These are phyloP conservation scores for Cryptosporidium felis DNA, from an alignment of 169 alveolate genomes.

Conservation along the genomic window DNA sequence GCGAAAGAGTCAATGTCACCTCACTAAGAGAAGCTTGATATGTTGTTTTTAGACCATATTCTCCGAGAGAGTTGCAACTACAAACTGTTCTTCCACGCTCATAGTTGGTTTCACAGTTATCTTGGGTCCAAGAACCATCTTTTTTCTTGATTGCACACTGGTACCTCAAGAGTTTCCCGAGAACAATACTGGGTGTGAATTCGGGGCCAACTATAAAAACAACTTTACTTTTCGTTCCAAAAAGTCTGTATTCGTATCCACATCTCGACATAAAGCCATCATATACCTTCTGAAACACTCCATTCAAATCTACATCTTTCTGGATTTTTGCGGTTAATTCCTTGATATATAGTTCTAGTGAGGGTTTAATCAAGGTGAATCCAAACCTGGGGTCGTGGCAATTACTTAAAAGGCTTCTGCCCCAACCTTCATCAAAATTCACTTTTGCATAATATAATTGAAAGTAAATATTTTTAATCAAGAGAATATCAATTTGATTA, in stretches of 20 bases:
- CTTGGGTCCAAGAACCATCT: conserved; percentile 8
- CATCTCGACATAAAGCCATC: conserved; percentile 36
- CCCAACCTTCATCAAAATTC: background rate
- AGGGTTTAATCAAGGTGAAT: conserved; percentile 8
- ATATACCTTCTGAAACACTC: background rate
- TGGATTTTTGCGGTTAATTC: conserved; percentile 2
- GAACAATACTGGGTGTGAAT: conserved; percentile 33
- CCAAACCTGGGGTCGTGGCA: conserved; percentile 41
- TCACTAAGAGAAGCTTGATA: conserved; percentile 17
- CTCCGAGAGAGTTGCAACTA: conserved; percentile 41
- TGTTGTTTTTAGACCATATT: conserved; percentile 1
- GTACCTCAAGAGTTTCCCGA: conserved; percentile 1
- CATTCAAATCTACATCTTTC: background rate
- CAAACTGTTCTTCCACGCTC: conserved; percentile 10
- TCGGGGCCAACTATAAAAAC: conserved; percentile 11
- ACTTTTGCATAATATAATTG: background rate
- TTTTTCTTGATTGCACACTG: conserved; percentile 6
- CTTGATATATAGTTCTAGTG: conserved; percentile 2
- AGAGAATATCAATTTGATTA: background rate
- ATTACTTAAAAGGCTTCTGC: background rate
- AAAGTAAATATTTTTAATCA: conserved; percentile 24
- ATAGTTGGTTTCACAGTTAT: background rate
- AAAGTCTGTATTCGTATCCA: conserved; percentile 43
- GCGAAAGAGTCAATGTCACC: conserved; percentile 21
- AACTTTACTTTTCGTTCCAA: background rate